phyloP scores from a whole-genome alignment of 129 eudicot species.

The Flaveria brownii region DNA sequence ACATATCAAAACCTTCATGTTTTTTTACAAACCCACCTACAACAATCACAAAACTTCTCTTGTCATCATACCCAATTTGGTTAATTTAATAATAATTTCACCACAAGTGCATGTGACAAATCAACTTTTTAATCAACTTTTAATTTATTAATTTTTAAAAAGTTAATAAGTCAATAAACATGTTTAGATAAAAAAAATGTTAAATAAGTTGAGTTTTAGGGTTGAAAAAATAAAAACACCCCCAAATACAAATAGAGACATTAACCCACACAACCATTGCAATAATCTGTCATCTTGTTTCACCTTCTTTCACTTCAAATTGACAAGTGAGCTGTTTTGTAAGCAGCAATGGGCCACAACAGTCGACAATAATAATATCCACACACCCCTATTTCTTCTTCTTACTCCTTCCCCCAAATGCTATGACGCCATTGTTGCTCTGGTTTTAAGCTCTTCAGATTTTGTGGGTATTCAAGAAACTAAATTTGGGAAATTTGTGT shows the following conservation, averaged over 20 bases:
- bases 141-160: no score
- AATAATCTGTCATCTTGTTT: slow-evolving; percentile 25
- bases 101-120: no score
- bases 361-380: neutral
- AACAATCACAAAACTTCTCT: neutral
- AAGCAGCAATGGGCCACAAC: neutral
- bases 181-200: no score
- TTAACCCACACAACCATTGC: slow-evolving; percentile 30
- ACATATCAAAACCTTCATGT: neutral
- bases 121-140: no score
- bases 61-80: slow-evolving; percentile 1
- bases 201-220: no score
- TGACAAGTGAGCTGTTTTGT: neutral
- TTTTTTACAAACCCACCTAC: slow-evolving; percentile 14
- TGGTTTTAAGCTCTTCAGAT: neutral
- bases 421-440: slow-evolving; percentile 22
- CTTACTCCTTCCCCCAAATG: slow-evolving; percentile 17
- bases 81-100: neutral
- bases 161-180: no score
- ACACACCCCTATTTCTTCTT: slow-evolving; percentile 35
- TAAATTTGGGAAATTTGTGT: slow-evolving; percentile 15
- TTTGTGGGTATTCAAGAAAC: neutral
- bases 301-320: slow-evolving; percentile 16
- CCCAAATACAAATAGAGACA: slow-evolving; percentile 21
- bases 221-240: no score